Percentiles rank a stretch among this genome's conserved stretches.
Conservation (phyloP, 2,329 filamentous ascomycete species). For the Fusarium sulawesiense region DNA sequence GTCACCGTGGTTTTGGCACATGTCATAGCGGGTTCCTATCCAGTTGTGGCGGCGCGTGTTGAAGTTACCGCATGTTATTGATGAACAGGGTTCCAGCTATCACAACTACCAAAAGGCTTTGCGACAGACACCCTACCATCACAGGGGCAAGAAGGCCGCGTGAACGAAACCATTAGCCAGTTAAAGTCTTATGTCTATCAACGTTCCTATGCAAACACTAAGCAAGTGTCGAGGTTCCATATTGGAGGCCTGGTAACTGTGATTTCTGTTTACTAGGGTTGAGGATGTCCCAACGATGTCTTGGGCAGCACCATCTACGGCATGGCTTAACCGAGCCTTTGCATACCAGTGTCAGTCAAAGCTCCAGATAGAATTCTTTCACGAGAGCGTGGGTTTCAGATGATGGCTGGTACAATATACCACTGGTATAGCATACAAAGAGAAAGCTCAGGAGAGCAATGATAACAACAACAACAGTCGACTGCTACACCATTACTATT, state of each 20-base stretch:
- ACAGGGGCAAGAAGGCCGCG: background rate
- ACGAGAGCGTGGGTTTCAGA: background rate
- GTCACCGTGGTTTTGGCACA: background rate
- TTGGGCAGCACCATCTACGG: background rate
- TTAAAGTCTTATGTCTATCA: constrained; percentile 13
- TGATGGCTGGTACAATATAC: background rate
- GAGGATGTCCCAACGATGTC: background rate
- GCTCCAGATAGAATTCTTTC: background rate
- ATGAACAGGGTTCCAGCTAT: constrained; percentile 25
- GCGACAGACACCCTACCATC: background rate
- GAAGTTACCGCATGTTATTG: constrained; percentile 34
- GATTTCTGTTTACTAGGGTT: constrained; percentile 6
- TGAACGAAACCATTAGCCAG: constrained; percentile 24
- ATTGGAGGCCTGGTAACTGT: background rate
- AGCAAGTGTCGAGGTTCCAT: constrained; percentile 1
- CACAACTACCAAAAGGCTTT: constrained; percentile 8
- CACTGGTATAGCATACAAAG: background rate
- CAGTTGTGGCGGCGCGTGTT: constrained; percentile 38
- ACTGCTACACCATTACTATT: background rate
- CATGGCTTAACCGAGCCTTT: background rate
- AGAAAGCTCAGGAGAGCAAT: background rate
- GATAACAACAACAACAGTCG: background rate
- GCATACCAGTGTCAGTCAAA: background rate
- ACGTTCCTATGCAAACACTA: constrained; percentile 20
- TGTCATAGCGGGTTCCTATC: constrained; percentile 9